phyloP scores from a whole-genome alignment of 305 asterid genomes.

The Fraxinus floribunda region DNA sequence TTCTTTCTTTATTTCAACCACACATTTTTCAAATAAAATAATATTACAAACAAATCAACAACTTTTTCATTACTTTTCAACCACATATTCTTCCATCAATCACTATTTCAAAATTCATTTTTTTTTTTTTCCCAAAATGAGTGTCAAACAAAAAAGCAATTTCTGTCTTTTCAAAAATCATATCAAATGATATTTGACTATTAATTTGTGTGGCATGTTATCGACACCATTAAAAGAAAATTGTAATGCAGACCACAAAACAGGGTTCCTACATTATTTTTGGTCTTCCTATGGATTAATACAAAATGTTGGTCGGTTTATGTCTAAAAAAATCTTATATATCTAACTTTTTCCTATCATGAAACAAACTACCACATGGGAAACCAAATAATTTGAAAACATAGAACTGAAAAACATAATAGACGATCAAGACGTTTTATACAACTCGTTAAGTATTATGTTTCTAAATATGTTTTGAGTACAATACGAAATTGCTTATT shows the following conservation, averaged over 20 bases:
- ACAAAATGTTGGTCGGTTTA: neutral
- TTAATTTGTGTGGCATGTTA: neutral
- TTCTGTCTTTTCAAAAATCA: too few relatives aligned
- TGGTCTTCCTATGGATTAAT: neutral
- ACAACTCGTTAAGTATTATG: neutral
- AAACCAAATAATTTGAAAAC: neutral
- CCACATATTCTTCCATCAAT: too few relatives aligned
- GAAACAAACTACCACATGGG: neutral
- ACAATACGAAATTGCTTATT: neutral
- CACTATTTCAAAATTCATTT: too few relatives aligned
- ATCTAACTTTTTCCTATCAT: neutral
- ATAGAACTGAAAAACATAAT: neutral
- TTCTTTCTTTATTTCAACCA: too few relatives aligned
- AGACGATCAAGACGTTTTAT: neutral
- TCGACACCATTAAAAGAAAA: neutral
- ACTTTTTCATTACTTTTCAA: too few relatives aligned
- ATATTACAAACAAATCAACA: too few relatives aligned
- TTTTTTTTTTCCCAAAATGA: too few relatives aligned
- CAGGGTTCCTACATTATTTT: neutral
- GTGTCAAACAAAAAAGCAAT: too few relatives aligned
- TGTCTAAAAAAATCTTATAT: neutral
- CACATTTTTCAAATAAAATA: too few relatives aligned
- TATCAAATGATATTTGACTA: neutral
- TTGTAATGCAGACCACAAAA: neutral
- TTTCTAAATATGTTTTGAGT: neutral